Percentiles rank a stretch among this genome's conserved stretches.
Conservation (phyloP, 495 filamentous ascomycete species). For the Terfezia claveryi region DNA sequence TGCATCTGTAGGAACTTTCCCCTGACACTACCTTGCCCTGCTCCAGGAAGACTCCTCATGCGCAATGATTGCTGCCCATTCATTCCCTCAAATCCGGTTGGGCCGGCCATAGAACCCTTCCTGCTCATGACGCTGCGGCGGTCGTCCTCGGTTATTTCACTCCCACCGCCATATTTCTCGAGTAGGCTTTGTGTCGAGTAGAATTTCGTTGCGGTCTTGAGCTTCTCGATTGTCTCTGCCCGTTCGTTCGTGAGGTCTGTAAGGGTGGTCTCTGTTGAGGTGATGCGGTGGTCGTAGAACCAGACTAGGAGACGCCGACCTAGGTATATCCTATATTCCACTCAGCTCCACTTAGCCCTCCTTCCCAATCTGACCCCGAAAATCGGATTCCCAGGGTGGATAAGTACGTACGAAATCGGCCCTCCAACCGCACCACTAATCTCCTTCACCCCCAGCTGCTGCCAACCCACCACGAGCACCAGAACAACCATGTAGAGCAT, state of each 20-base stretch:
- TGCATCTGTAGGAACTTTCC: neutral
- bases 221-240: conserved; percentile 68
- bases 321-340: conserved; percentile 19
- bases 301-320: conserved; percentile 13
- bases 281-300: conserved; percentile 68
- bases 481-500: conserved; percentile 63
- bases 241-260: conserved; percentile 56
- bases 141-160: conserved; percentile 24
- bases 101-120: conserved; percentile 14
- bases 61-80: neutral
- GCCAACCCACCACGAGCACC: conserved; percentile 65
- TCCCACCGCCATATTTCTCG: conserved; percentile 69
- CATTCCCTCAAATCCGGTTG: neutral
- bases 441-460: conserved; percentile 50
- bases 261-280: conserved; percentile 39
- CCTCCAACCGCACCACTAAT: conserved; percentile 56
- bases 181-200: conserved; percentile 82
- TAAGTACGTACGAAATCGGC: conserved; percentile 42
- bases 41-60: neutral
- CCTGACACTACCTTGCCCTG: neutral
- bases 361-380: neutral
- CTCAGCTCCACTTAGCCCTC: neutral
- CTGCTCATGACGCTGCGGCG: conserved; percentile 21
- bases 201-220: conserved; percentile 86
- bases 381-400: neutral